Conservation (phyloP, 129 eudicot species). For the Deinandra increscens region DNA sequence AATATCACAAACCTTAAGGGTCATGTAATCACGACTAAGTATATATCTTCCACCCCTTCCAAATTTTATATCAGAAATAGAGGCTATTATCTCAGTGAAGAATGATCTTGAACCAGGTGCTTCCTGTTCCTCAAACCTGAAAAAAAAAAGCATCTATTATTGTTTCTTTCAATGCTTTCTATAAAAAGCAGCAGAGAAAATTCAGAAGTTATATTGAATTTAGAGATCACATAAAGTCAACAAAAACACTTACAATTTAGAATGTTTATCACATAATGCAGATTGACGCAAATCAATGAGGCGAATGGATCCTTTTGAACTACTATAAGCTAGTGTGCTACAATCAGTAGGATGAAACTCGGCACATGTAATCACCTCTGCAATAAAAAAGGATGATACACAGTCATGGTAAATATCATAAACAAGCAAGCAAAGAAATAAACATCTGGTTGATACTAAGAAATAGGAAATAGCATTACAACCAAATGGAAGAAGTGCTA, state of each 20-base stretch:
- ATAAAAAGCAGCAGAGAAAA: slow-evolving; percentile 6
- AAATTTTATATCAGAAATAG: slow-evolving; percentile 95
- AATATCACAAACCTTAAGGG: slow-evolving; percentile 73
- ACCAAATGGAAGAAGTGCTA: not conserved
- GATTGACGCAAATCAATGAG: slow-evolving; percentile 97
- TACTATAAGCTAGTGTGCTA: slow-evolving; percentile 91
- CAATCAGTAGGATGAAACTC: slow-evolving; percentile 98
- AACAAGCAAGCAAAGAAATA: not conserved
- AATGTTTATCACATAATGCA: slow-evolving; percentile 92
- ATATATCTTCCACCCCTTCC: slow-evolving; percentile 89
- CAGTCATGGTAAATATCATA: not conserved
- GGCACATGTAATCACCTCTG: slow-evolving; percentile 98
- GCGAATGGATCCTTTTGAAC: slow-evolving; percentile 97
- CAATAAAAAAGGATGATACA: slow-evolving; percentile 16
- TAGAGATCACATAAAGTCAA: not conserved
- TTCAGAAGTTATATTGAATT: not conserved
- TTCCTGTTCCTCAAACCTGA: slow-evolving; percentile 97
- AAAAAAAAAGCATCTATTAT: not conserved
- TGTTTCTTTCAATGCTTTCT: slow-evolving; percentile 13
- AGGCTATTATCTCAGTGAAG: slow-evolving; percentile 97
- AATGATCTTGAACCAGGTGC: slow-evolving; percentile 98
- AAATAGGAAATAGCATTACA: not conserved
- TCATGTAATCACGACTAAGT: slow-evolving; percentile 98
- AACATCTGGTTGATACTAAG: slow-evolving; percentile 1
- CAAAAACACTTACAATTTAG: slow-evolving; percentile 72